Conservation (phyloP, 106 monocot species). For the Apostasia shenzhenica region DNA sequence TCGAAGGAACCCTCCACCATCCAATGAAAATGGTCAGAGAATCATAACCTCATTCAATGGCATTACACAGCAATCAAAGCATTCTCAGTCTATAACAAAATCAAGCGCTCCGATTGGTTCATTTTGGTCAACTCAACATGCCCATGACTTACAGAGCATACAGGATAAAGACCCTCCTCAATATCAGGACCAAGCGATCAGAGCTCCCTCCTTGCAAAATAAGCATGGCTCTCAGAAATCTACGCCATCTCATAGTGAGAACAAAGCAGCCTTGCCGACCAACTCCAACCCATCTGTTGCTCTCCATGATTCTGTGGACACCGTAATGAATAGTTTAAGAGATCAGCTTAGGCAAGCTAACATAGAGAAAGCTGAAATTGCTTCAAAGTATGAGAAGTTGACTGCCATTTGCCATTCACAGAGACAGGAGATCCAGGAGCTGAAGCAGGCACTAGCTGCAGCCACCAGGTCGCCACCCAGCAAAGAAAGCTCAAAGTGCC, state of each 20-base stretch:
- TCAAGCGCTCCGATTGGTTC: constrained; percentile 27
- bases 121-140: constrained; percentile 63
- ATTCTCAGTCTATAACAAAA: constrained; percentile 21
- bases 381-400: constrained; percentile 65
- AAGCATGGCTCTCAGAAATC: constrained; percentile 20
- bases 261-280: constrained; percentile 21
- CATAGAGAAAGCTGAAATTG: constrained; percentile 59
- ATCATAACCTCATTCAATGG: constrained; percentile 17
- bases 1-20: constrained; percentile 42
- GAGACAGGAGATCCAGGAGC: constrained; percentile 63
- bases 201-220: constrained; percentile 14
- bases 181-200: constrained; percentile 41
- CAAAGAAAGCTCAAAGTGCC: constrained; percentile 28
- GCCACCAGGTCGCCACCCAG: constrained; percentile 14
- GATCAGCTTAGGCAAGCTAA: constrained; percentile 66
- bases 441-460: constrained; percentile 41
- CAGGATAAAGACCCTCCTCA: constrained; percentile 19
- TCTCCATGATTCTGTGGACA: constrained; percentile 51
- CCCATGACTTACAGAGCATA: constrained; percentile 11
- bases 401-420: constrained; percentile 68
- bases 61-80: constrained; percentile 19
- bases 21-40: constrained; percentile 21
- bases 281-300: constrained; percentile 50
- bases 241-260: constrained; percentile 16
- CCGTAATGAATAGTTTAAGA: constrained; percentile 48